Evolutionary conservation across 1,284 basidiomycete species (phyloP).

Genomic region (Pascua sp.): DNA sequence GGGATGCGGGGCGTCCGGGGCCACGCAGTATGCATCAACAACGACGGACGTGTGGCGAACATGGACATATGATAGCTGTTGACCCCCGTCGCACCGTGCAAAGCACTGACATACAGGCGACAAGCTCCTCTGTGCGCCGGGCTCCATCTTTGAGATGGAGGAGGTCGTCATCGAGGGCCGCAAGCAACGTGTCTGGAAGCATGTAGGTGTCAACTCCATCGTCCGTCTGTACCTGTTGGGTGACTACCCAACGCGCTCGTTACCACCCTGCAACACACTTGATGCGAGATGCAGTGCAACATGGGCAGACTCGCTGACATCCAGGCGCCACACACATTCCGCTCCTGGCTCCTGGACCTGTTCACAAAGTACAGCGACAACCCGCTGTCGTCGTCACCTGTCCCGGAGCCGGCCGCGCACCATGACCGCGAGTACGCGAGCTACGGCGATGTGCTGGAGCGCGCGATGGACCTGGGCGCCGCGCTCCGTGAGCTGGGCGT

Average conservation of each 20-base stretch:
- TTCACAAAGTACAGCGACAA: slow-evolving; percentile 22
- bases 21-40: too few relatives aligned
- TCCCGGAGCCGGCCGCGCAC: slow-evolving; percentile 4
- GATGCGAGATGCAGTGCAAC: too few relatives aligned
- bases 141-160: slow-evolving; percentile 2
- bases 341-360: slow-evolving; percentile 18
- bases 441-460: slow-evolving; percentile 27
- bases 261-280: too few relatives aligned
- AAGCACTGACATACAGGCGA: slow-evolving; percentile 3
- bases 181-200: slow-evolving; percentile 1
- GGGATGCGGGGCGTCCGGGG: too few relatives aligned
- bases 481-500: slow-evolving; percentile 35
- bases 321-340: slow-evolving; percentile 39
- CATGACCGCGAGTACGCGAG: slow-evolving; percentile 23
- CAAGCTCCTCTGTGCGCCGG: slow-evolving; percentile 1
- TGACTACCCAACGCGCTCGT: too few relatives aligned
- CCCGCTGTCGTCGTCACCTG: slow-evolving; percentile 7
- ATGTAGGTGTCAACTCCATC: neutral
- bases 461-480: slow-evolving; percentile 23
- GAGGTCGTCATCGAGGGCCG: neutral
- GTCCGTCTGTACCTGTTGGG: too few relatives aligned
- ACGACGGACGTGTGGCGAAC: too few relatives aligned
- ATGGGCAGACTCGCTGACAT: too few relatives aligned
- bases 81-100: too few relatives aligned
- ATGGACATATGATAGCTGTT: too few relatives aligned